Percentiles rank a stretch among this genome's conserved stretches.
Conservation (phyloP, 441 rosid genomes). For the Euphorbia celastroides region DNA sequence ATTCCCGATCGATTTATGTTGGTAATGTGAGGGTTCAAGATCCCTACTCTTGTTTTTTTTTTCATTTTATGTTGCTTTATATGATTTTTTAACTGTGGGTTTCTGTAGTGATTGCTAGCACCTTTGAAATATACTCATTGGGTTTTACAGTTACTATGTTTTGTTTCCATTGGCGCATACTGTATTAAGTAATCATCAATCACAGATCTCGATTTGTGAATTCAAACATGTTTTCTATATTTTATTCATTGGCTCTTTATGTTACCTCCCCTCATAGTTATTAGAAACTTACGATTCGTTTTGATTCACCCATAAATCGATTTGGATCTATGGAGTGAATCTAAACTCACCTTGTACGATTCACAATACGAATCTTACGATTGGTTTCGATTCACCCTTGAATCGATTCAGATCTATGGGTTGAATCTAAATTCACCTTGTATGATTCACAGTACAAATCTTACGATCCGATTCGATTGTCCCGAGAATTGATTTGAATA, state of each 20-base stretch:
- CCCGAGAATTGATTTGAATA: too few species aligned
- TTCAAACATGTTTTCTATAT: not conserved
- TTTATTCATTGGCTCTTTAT: not conserved
- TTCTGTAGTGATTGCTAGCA: slow-evolving; percentile 3
- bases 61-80: not conserved
- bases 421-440: too few species aligned
- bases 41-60: slow-evolving; percentile 12
- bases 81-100: not conserved
- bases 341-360: too few species aligned
- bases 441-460: too few species aligned
- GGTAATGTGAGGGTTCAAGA: slow-evolving; percentile 54
- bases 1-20: slow-evolving; percentile 56
- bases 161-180: not conserved
- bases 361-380: too few species aligned
- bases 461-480: too few species aligned
- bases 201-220: not conserved
- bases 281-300: too few species aligned
- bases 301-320: too few species aligned
- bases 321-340: too few species aligned
- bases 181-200: not conserved
- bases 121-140: not conserved
- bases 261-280: not conserved
- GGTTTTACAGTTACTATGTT: not conserved
- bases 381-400: too few species aligned
- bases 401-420: too few species aligned